Base-by-base conservation (phyloP, 768 basidiomycete species). In the Boletus barrowsii region DNA sequence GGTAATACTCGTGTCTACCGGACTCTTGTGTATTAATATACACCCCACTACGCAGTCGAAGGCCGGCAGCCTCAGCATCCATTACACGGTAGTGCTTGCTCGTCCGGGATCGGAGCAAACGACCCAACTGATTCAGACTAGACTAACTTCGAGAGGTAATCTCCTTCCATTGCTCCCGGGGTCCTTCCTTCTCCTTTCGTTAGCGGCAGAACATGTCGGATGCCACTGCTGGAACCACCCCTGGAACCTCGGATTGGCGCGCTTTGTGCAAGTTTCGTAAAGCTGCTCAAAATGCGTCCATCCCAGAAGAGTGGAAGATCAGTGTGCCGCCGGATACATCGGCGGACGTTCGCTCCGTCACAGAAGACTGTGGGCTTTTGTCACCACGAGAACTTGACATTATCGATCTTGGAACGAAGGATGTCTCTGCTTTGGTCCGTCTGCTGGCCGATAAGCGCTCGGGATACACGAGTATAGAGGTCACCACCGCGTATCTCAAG, bases 401-500 rank as follows among this genome's bases (percentile, higher is more conserved):
- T 1, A 54, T 66, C 43, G 42, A 60, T n/a, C 56, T 68, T 30
- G 64, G 67, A 20, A 56, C 59, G 6, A 66, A 51, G n/a, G 59
- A 68, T n/a, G 67, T 67, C 18, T 52, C 51, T 36, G 54, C 58
- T 14, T 56, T 67, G 48, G 64, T 56, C 18, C 52, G 47, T 44
- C 33, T 61, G 50, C 67, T 67, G n/a, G 53, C 56, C 14, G 54
- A 66, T 46, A 60, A 41, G 42, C 24, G 50, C 14, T 58, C 60
- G 20, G 62, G 58, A 39, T 67, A 63, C 50, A 63, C 67, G 29
- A 67, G 62, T 43, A 5, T 66, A 6, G 67, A 66, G 24, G 67
- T 66, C 36, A 68, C 66, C 17, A 63, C 59, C 1, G 66, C 67
- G 1, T 67, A 67, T 42, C 63, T 66, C 53, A 67, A 66, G 59